These are phyloP conservation scores for Neurospora discreta DNA, from an alignment of 495 filamentous ascomycete species.

Conservation along the genomic window DNA sequence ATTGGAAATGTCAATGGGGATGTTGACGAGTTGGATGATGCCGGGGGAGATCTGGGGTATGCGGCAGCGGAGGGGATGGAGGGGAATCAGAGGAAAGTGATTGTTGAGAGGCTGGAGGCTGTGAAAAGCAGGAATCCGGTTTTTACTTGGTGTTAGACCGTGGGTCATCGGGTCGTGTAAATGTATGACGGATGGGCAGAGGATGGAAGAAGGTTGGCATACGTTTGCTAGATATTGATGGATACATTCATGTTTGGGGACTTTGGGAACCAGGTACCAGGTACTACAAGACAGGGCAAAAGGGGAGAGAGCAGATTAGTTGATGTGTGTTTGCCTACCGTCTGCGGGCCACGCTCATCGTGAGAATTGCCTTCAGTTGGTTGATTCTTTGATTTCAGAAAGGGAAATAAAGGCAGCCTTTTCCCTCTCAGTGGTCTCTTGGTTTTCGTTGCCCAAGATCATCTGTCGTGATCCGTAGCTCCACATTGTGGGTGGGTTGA, in stretches of 20 bases:
- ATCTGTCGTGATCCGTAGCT: not conserved
- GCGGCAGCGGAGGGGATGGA: constrained; percentile 91
- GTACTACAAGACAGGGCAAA: not conserved
- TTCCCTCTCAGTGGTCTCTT: not conserved
- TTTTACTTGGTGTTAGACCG: constrained; percentile 82
- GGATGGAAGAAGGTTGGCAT: not conserved
- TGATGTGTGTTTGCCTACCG: not conserved
- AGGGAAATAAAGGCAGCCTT: not conserved
- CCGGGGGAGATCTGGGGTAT: constrained; percentile 88
- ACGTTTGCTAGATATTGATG: not conserved
- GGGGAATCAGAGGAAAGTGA: constrained; percentile 78
- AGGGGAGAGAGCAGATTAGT: not conserved
- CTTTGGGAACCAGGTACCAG: not conserved
- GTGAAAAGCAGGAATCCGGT: constrained; percentile 93
- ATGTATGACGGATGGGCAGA: too few relatives aligned
- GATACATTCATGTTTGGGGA: not conserved
- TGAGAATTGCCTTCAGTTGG: not conserved
- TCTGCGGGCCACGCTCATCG: not conserved
- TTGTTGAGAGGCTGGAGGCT: constrained; percentile 88
- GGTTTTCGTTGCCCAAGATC: not conserved
- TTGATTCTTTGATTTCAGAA: too few relatives aligned
- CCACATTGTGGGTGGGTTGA: not conserved
- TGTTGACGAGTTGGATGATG: constrained; percentile 43
- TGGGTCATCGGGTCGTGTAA: not conserved
- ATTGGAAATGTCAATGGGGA: constrained; percentile 51